phyloP scores from a whole-genome alignment of 257 asterid genomes.

The Gentiana dahurica region DNA sequence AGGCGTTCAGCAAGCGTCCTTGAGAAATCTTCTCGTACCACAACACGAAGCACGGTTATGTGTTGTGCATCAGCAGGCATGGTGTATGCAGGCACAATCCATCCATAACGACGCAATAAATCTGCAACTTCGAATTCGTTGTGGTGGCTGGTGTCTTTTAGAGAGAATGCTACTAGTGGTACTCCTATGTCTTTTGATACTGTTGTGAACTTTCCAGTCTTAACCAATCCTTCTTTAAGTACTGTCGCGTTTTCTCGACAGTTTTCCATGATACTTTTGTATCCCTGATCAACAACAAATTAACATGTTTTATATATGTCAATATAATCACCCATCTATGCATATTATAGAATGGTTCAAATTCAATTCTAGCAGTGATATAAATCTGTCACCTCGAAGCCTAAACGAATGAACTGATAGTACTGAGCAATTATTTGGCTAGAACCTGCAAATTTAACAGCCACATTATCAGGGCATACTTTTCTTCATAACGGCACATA shows the following conservation, averaged over 20 bases:
- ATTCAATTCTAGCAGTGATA: too few species aligned
- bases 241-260: slow-evolving; percentile 71
- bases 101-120: slow-evolving; percentile 59
- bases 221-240: slow-evolving; percentile 55
- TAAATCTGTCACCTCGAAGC: slow-evolving; percentile 42
- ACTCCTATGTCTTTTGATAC: slow-evolving; percentile 81
- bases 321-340: too few species aligned
- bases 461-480: not conserved
- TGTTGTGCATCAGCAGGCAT: slow-evolving; percentile 87
- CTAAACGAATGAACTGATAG: slow-evolving; percentile 76
- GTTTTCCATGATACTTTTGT: slow-evolving; percentile 69
- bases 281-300: slow-evolving; percentile 32
- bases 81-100: slow-evolving; percentile 92
- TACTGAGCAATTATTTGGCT: slow-evolving; percentile 89
- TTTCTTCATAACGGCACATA: not conserved
- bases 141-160: slow-evolving; percentile 64
- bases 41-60: slow-evolving; percentile 70
- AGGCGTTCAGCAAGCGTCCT: slow-evolving; percentile 80
- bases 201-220: slow-evolving; percentile 58
- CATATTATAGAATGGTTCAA: too few species aligned
- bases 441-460: slow-evolving; percentile 39
- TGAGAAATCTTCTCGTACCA: slow-evolving; percentile 74
- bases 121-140: slow-evolving; percentile 69
- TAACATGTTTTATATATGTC: too few species aligned
- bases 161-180: slow-evolving; percentile 80